Evolutionary conservation across 1,284 basidiomycete genomes (phyloP).

Genomic region (Kalmanozyma brasiliensis): DNA sequence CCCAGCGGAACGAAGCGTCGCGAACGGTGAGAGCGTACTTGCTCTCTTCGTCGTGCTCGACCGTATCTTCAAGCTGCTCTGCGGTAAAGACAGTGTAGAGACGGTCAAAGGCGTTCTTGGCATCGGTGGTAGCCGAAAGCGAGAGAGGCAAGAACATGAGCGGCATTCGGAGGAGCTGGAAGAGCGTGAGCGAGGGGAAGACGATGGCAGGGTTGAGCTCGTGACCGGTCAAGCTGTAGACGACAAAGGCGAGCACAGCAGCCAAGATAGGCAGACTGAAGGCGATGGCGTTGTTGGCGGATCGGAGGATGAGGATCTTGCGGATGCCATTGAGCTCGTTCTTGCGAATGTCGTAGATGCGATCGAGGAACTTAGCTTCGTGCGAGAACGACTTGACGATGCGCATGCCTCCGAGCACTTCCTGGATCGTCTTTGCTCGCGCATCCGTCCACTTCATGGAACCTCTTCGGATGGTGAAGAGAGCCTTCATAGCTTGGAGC

Average conservation of each 20-base stretch:
- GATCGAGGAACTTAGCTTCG: constrained; percentile 70
- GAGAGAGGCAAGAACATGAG: constrained; percentile 74
- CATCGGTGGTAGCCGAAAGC: constrained; percentile 63
- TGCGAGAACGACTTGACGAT: constrained; percentile 66
- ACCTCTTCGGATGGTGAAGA: constrained; percentile 79
- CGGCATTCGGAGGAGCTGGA: constrained; percentile 75
- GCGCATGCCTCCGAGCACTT: constrained; percentile 65
- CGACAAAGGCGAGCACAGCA: constrained; percentile 84
- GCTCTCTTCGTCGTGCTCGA: constrained; percentile 74
- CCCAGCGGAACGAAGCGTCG: constrained; percentile 56
- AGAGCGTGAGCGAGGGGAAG: constrained; percentile 65
- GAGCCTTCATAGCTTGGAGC: constrained; percentile 77
- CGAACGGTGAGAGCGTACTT: constrained; percentile 44
- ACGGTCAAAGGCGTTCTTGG: constrained; percentile 60
- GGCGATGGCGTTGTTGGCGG: constrained; percentile 76
- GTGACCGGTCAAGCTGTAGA: constrained; percentile 79
- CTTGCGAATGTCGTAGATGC: constrained; percentile 77
- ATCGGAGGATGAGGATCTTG: constrained; percentile 77
- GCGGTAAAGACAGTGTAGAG: constrained; percentile 73
- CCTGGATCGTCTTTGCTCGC: constrained; percentile 64
- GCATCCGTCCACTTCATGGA: constrained; percentile 91
- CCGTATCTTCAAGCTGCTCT: constrained; percentile 74
- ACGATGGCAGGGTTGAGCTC: constrained; percentile 74
- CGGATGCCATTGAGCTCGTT: constrained; percentile 84
- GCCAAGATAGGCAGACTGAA: constrained; percentile 82